A percentile compares a stretch with the other conserved stretches of the same genome.
Evolutionary conservation across 208 protist genomes (phyloP).

Genomic region (Wallacemonas sp.): DNA sequence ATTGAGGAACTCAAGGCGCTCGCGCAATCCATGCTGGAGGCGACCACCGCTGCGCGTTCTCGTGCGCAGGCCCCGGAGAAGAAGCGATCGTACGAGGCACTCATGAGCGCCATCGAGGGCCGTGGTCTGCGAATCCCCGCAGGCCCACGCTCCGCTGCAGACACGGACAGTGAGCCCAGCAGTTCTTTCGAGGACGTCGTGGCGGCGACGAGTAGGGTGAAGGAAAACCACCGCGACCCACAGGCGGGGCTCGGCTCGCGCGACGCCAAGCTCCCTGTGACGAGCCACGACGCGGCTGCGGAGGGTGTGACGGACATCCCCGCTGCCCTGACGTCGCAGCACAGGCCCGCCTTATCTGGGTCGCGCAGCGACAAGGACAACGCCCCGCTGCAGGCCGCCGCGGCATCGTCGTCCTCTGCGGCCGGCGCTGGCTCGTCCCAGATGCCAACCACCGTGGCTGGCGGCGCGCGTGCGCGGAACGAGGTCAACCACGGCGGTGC

Average conservation of each 20-base stretch:
- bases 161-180: constrained; percentile 1
- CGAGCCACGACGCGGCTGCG: neutral
- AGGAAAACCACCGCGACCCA: neutral
- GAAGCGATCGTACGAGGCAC: constrained; percentile 62
- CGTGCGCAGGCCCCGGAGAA: constrained; percentile 46
- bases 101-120: constrained; percentile 61
- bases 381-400: neutral
- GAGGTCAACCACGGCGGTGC: neutral
- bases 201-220: too few relatives aligned
- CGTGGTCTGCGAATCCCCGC: constrained; percentile 9
- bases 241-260: neutral
- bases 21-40: constrained; percentile 84
- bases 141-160: neutral
- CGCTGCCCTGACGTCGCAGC: constrained; percentile 12
- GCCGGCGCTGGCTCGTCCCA: neutral
- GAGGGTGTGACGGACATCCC: constrained; percentile 15
- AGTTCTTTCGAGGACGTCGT: neutral
- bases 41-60: constrained; percentile 63
- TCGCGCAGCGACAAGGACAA: constrained; percentile 7
- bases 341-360: constrained; percentile 10
- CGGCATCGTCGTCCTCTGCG: neutral
- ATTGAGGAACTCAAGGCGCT: constrained; percentile 83
- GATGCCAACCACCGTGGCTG: too few relatives aligned
- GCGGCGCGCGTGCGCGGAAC: too few relatives aligned
- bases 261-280: too few relatives aligned